These are phyloP conservation scores for Vachellia pachyceras DNA, from an alignment of 306 rosid genomes.

Conservation along the genomic window DNA sequence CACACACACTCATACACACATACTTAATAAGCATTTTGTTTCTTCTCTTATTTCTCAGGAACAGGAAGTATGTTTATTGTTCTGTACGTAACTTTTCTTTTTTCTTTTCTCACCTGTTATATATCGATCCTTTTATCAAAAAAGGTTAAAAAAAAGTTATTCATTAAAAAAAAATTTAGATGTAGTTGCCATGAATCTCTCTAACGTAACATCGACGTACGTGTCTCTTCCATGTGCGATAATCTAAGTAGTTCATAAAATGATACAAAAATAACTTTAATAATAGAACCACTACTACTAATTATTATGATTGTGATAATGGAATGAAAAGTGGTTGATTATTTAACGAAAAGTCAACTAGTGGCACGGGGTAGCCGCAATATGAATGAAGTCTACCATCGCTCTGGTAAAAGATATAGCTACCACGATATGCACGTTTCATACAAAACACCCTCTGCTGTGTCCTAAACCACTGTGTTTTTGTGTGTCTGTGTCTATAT, in stretches of 20 bases:
- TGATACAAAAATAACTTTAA: neutral
- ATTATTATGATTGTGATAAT: neutral
- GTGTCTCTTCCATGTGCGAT: neutral
- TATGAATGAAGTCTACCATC: neutral
- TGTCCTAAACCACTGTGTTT: neutral
- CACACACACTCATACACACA: too few relatives aligned
- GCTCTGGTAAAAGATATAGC: neutral
- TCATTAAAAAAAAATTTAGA: neutral
- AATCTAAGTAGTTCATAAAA: neutral
- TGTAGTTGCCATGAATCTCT: neutral
- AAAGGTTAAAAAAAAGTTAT: too few relatives aligned
- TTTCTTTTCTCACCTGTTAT: too few relatives aligned
- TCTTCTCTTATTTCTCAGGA: too few relatives aligned
- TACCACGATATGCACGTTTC: neutral
- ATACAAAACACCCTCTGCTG: neutral
- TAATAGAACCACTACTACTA: neutral
- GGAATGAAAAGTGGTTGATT: neutral
- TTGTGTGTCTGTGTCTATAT: neutral
- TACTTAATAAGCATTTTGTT: too few relatives aligned
- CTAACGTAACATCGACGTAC: neutral
- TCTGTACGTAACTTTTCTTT: too few relatives aligned
- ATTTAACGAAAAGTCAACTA: neutral
- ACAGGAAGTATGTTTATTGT: too few relatives aligned
- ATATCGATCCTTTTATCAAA: too few relatives aligned
- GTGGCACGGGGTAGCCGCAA: neutral